These are phyloP conservation scores for Aciculosporium take DNA, from an alignment of 2,329 filamentous ascomycete species.

Conservation along the genomic window DNA sequence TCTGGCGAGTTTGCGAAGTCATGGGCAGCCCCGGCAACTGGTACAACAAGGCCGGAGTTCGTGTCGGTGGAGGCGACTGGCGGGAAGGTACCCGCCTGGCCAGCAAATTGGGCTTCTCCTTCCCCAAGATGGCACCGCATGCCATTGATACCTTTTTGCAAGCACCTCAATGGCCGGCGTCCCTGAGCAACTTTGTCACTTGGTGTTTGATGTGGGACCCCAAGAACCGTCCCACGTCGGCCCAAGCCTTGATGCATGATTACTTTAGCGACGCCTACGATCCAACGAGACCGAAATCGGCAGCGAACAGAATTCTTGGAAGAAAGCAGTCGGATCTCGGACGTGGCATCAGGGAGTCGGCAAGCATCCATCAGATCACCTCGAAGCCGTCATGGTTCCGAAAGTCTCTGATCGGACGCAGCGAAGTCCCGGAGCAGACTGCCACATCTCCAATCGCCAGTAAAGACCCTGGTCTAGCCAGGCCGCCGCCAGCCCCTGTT, in stretches of 20 bases:
- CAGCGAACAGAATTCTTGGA: constrained; percentile 67
- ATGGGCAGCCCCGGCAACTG: constrained; percentile 98
- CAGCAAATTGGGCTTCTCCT: constrained; percentile 94
- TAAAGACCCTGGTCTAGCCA: constrained; percentile 32
- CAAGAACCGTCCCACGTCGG: constrained; percentile 76
- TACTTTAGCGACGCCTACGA: constrained; percentile 90
- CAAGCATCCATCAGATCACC: constrained; percentile 42
- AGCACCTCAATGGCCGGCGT: constrained; percentile 77
- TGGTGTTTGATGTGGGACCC: constrained; percentile 99
- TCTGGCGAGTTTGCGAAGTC: constrained; percentile 97
- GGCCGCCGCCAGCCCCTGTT: constrained; percentile 30
- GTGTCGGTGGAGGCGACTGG: constrained; percentile 93
- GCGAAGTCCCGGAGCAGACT: constrained; percentile 49
- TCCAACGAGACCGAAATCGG: constrained; percentile 82
- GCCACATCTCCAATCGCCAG: constrained; percentile 30
- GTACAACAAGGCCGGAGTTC: constrained; percentile 81
- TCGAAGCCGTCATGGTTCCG: constrained; percentile 95
- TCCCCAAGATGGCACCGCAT: constrained; percentile 98
- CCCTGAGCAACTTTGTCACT: constrained; percentile 84
- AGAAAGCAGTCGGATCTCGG: constrained; percentile 80
- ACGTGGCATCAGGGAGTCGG: constrained; percentile 48
- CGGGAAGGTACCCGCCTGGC: constrained; percentile 84
- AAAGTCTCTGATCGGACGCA: constrained; percentile 76
- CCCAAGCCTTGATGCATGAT: constrained; percentile 87
- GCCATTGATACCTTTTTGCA: constrained; percentile 89